Base-by-base conservation (phyloP, 2,329 filamentous ascomycete genomes). In the Phialophora chinensis region DNA sequence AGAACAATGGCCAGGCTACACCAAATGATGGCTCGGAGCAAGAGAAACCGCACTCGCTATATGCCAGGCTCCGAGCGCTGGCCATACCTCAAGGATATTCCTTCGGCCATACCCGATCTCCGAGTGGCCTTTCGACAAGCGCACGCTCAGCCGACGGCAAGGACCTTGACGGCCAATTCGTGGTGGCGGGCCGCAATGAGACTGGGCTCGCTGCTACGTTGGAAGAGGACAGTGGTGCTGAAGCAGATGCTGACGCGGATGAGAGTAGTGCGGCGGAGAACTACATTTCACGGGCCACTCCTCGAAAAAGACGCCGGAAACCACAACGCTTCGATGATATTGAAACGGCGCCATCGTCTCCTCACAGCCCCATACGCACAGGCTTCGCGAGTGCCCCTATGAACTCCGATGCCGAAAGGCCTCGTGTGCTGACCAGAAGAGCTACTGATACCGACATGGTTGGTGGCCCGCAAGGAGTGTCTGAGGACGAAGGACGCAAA, bases 201-300 rank as follows among this genome's bases (percentile, higher is more conserved):
- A 79, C 82, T 55, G 81, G 82, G 64, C 81, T 87, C 69, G 85
- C 85, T 10, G 81, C 84, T 23, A 86, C 84, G 0, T 76, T 88
- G 63, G 78, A 80, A 50, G 85, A 86, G 70, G 84, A 85, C 65
- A 88, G 87, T 23, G 91, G 88, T 75, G 91, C 93, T 76, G 68
- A 70, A 60, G 68, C 66, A 29, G 68, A 70, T 56, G 87, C 84
- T 14, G 92, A 95, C 76, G 91, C 90, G 1, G 59, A 61, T 2
- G 93, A 96, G 75, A 92, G 95, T 75, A 96, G 92, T 53, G 91
- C 89, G 0, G 92, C 93, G 60, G 93, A 97, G 75, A 85, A 84
- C n/a, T 80, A 80, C 20, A 73, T 78, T n/a, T 75, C 79, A 14
- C 81, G 82, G 60, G 74, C 78, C 31, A 73, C 78, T 1, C 86